phyloP scores from a whole-genome alignment of 1,284 basidiomycete species.

The Ceratobasidium sp. region DNA sequence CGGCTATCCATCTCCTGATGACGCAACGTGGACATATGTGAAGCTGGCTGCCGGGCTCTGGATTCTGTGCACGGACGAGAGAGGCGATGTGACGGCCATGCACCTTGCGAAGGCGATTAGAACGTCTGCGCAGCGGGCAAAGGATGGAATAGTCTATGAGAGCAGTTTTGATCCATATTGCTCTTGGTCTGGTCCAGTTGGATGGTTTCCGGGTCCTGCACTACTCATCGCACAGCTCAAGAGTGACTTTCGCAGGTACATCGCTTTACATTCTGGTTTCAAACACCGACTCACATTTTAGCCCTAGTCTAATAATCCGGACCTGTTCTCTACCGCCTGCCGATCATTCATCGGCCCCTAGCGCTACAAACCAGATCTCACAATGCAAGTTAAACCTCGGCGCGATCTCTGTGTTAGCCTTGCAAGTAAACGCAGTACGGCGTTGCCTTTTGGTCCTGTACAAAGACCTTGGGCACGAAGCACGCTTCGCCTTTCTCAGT shows the following conservation, averaged over 20 bases:
- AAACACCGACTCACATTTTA: slow-evolving; percentile 4
- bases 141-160: not conserved
- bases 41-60: slow-evolving; percentile 5
- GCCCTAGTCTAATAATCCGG: slow-evolving; percentile 6
- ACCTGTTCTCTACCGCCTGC: not conserved
- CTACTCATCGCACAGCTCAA: slow-evolving; percentile 26
- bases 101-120: slow-evolving; percentile 8
- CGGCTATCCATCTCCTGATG: not conserved
- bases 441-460: slow-evolving; percentile 27
- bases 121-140: not conserved
- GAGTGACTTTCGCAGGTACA: slow-evolving; percentile 27
- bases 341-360: not conserved
- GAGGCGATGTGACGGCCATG: slow-evolving; percentile 30
- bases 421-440: slow-evolving; percentile 15
- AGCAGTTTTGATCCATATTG: slow-evolving; percentile 6
- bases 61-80: slow-evolving; percentile 22
- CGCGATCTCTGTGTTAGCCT: slow-evolving; percentile 3
- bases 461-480: slow-evolving; percentile 3
- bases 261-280: not conserved
- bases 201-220: slow-evolving; percentile 21
- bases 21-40: slow-evolving; percentile 8
- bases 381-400: slow-evolving; percentile 26
- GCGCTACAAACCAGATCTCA: not conserved
- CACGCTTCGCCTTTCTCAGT: not conserved
- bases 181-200: slow-evolving; percentile 19